Evolutionary conservation across 257 asterid genomes (phyloP).

Genomic region (Eustoma russellianum): DNA sequence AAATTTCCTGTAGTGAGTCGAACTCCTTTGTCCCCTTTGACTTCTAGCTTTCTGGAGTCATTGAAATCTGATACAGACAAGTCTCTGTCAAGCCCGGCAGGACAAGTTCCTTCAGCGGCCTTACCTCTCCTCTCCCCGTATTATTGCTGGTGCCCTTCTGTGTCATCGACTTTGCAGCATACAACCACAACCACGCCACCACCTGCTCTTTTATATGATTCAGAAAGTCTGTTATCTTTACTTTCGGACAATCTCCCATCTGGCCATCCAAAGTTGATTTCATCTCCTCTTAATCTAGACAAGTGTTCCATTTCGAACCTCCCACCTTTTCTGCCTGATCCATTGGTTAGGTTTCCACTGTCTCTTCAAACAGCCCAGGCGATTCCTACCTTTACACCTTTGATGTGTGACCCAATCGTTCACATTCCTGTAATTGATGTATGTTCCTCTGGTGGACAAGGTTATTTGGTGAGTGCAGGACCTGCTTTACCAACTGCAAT

Average conservation of each 20-base stretch:
- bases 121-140: conserved; percentile 53
- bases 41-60: conserved; percentile 32
- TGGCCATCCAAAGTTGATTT: conserved; percentile 29
- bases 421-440: conserved; percentile 77
- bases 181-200: not conserved
- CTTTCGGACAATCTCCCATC: conserved; percentile 42
- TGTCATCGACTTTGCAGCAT: conserved; percentile 40
- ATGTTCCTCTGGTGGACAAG: conserved; percentile 77
- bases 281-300: conserved; percentile 26
- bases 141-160: conserved; percentile 92
- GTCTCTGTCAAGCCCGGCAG: conserved; percentile 29
- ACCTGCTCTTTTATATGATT: no score
- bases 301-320: conserved; percentile 40
- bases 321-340: conserved; percentile 57
- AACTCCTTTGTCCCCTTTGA: conserved; percentile 15
- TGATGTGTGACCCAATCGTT: conserved; percentile 75
- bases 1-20: conserved; percentile 25
- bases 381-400: conserved; percentile 66
- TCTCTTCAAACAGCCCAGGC: conserved; percentile 51
- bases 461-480: conserved; percentile 75
- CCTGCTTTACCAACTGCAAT: conserved; percentile 51
- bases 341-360: conserved; percentile 32
- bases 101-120: conserved; percentile 26
- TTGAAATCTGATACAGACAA: conserved; percentile 16
- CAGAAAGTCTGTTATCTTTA: conserved; percentile 17